Conservation (phyloP, 257 asterid species). For the Ophiorrhiza pumila region DNA sequence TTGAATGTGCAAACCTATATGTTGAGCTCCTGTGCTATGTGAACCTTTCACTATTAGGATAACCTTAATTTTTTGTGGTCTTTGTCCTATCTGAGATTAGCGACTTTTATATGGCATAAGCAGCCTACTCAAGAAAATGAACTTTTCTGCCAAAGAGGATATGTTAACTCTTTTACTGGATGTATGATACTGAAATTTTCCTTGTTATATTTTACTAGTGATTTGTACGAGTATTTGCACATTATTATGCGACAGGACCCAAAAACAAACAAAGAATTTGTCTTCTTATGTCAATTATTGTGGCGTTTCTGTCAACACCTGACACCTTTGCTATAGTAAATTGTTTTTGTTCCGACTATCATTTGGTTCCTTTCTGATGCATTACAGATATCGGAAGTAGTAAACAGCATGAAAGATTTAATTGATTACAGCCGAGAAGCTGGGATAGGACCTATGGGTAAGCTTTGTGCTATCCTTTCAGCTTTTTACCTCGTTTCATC, state of each 20-base stretch:
- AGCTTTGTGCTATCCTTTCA: slow-evolving; percentile 23
- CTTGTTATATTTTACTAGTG: background rate
- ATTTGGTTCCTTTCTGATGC: background rate
- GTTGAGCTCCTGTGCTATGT: background rate
- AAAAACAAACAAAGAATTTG: background rate
- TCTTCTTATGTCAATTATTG: background rate
- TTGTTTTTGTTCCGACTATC: no score
- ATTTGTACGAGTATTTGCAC: background rate
- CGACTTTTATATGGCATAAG: background rate
- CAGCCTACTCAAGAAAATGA: background rate
- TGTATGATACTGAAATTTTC: background rate
- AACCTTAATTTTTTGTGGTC: background rate
- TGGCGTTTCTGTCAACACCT: background rate
- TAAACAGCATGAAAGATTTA: slow-evolving; percentile 99
- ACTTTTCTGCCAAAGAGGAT: background rate
- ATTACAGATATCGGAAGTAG: slow-evolving; percentile 98
- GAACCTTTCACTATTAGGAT: background rate
- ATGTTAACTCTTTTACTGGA: background rate
- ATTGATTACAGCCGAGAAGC: slow-evolving; percentile 91
- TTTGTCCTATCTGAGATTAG: background rate
- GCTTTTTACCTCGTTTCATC: background rate
- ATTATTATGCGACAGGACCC: background rate
- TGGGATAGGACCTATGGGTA: slow-evolving; percentile 97
- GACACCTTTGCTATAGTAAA: background rate
- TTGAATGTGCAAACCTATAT: background rate